Evolutionary conservation across 1,284 basidiomycete species (phyloP).

Genomic region (Ceratobasidium sp.): DNA sequence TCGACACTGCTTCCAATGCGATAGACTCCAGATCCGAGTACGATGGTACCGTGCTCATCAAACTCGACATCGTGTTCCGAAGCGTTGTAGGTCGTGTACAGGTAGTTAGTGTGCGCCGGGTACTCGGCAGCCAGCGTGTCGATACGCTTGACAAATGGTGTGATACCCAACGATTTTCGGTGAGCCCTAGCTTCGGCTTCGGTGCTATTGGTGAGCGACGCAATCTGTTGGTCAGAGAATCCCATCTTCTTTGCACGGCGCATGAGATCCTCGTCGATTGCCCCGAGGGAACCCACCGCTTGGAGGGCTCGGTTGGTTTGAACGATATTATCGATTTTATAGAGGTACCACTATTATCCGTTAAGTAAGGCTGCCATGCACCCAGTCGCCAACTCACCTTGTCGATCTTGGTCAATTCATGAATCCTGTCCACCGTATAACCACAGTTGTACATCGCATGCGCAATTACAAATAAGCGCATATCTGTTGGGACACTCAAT

Average conservation of each 20-base stretch:
- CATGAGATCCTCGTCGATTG: slow-evolving; percentile 72
- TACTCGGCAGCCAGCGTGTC: slow-evolving; percentile 99
- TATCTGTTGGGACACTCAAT: slow-evolving; percentile 77
- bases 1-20: slow-evolving; percentile 98
- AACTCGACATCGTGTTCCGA: slow-evolving; percentile 95
- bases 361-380: slow-evolving; percentile 26
- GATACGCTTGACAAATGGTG: slow-evolving; percentile 98
- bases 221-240: slow-evolving; percentile 93
- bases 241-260: slow-evolving; percentile 86
- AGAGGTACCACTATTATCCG: slow-evolving; percentile 83
- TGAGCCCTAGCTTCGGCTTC: slow-evolving; percentile 82
- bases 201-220: slow-evolving; percentile 69
- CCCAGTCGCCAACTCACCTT: slow-evolving; percentile 59
- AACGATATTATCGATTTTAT: slow-evolving; percentile 98
- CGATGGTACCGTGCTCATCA: slow-evolving; percentile 97
- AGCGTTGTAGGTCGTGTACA: slow-evolving; percentile 99
- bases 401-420: slow-evolving; percentile 97
- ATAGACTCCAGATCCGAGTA: slow-evolving; percentile 98
- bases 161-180: slow-evolving; percentile 86
- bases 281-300: slow-evolving; percentile 68
- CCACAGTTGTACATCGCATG: slow-evolving; percentile 95
- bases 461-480: slow-evolving; percentile 94
- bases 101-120: slow-evolving; percentile 98
- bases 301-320: slow-evolving; percentile 77
- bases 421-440: slow-evolving; percentile 88